Evolutionary conservation across 23 red algal species (phyloP).

Genomic region (Cyanidiococcus yangmingshanensis): DNA sequence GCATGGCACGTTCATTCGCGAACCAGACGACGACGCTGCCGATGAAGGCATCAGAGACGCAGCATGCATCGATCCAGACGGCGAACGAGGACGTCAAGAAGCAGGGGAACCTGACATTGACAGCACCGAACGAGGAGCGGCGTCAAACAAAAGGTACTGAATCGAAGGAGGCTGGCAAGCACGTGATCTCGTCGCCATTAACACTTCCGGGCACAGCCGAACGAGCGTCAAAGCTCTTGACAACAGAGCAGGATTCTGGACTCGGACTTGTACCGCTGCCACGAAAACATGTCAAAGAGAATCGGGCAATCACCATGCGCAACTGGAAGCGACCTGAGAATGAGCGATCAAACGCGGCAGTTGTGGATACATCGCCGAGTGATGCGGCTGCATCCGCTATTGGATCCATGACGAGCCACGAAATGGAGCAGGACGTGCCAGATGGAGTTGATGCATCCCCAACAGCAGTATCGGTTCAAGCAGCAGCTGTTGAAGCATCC

Average conservation of each 20-base stretch:
- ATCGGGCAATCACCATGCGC: constrained; percentile 1
- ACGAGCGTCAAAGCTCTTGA: not conserved
- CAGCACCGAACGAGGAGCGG: too few species aligned
- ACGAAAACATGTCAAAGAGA: constrained; percentile 2
- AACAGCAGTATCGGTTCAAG: too few species aligned
- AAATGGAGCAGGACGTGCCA: too few species aligned
- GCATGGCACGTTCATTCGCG: not conserved
- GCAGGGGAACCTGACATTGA: not conserved
- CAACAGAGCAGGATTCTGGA: not conserved
- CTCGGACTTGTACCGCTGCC: not conserved
- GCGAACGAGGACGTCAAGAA: not conserved
- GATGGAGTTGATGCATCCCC: too few species aligned
- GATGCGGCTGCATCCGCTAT: too few species aligned
- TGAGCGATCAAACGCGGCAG: not conserved
- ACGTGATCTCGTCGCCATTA: not conserved
- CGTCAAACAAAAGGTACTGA: too few species aligned
- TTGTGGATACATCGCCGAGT: too few species aligned
- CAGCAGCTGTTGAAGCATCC: not conserved
- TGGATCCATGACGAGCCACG: too few species aligned
- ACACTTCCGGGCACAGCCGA: not conserved
- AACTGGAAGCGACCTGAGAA: not conserved
- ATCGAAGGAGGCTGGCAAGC: too few species aligned
- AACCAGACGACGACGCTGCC: not conserved
- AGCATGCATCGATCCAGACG: not conserved
- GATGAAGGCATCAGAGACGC: not conserved